These are phyloP conservation scores for Colletotrichum sojae DNA, from an alignment of 2,329 filamentous ascomycete species.

Conservation along the genomic window DNA sequence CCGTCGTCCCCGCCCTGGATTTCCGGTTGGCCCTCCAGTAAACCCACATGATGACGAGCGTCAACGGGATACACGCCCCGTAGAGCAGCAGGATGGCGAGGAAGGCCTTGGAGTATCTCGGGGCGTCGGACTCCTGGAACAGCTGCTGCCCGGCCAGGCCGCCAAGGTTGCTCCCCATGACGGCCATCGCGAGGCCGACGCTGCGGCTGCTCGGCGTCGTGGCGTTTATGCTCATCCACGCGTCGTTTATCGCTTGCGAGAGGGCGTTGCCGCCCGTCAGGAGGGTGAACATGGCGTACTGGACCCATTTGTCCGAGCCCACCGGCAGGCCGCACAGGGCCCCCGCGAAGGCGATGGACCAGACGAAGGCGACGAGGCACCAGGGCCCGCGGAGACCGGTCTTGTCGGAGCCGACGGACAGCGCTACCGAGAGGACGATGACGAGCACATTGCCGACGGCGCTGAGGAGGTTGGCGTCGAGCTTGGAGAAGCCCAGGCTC, in stretches of 20 bases:
- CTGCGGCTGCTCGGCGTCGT: conserved; percentile 24
- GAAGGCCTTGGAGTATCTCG: conserved; percentile 37
- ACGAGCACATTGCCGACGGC: conserved; percentile 41
- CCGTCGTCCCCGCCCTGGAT: neutral
- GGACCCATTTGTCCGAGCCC: conserved; percentile 26
- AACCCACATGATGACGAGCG: conserved; percentile 41
- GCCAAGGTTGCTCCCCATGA: conserved; percentile 41
- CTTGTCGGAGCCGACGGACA: conserved; percentile 38
- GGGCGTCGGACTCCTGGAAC: conserved; percentile 35
- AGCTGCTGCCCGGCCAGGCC: conserved; percentile 33
- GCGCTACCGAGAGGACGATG: conserved; percentile 23
- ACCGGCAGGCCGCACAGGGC: conserved; percentile 29
- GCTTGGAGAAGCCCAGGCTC: conserved; percentile 39
- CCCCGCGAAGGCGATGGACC: conserved; percentile 38
- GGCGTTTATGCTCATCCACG: conserved; percentile 41
- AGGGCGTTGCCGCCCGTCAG: conserved; percentile 39
- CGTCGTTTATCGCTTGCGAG: conserved; percentile 36
- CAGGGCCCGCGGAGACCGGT: conserved; percentile 34
- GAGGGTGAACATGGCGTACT: conserved; percentile 38
- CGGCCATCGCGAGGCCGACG: conserved; percentile 39
- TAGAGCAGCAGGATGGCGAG: conserved; percentile 36
- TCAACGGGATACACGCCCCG: conserved; percentile 40
- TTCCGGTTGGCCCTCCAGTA: conserved; percentile 45
- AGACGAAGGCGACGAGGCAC: conserved; percentile 36
- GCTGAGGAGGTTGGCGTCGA: conserved; percentile 43